Base-by-base conservation (phyloP, 2,329 filamentous ascomycete genomes). In the Bipolaris oryzae region DNA sequence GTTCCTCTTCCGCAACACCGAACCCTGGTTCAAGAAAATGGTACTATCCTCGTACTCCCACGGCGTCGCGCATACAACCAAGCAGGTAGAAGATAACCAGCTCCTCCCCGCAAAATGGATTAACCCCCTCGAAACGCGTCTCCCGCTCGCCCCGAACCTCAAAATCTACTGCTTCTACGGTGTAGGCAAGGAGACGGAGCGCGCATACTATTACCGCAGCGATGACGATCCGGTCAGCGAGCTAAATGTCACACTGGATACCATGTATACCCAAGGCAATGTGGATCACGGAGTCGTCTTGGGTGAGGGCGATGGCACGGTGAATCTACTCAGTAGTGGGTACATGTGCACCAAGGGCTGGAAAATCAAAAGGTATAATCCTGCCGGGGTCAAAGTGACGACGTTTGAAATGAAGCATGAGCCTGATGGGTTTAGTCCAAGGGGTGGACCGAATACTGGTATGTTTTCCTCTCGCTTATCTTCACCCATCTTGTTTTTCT, bases 161-260 rank as follows among this genome's bases (percentile, higher is more conserved):
- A 97, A 96, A 74, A 91, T 99, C 11, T 98, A 93, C 78, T 98
- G 95, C 78, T 98, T 99, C 80, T 98, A 99, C 73, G 95, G 90
- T 18, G 87, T 96, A 3, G 94, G 94, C 2, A 99, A 98, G 74
- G 89, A 91, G 3, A 98, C 94, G 0, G 94, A 99, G 77, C 86
- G 94, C 53, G 88, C 88, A 15, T 99, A 98, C 75, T 99, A 90
- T 75, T 99, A 99, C 77, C 88, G 89, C 31, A 81, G 86, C 39
- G 90, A 94, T 43, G 79, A 81, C 10, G 86, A 91, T 7, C 78
- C 84, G 0, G 68, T 85, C n/a, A 87, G 86, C 6, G 87, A 84
- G 16, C 80, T 92, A 16, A 92, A 92, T 67, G 77, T 84, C 33
- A 83, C 80, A 25, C 83, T 85, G 49, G 83, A 85, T 63, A 84